Evolutionary conservation across 2,329 filamentous ascomycete genomes (phyloP), one percentile per base, ranked within the genome.

Genomic region (Byssochlamys sp.): DNA sequence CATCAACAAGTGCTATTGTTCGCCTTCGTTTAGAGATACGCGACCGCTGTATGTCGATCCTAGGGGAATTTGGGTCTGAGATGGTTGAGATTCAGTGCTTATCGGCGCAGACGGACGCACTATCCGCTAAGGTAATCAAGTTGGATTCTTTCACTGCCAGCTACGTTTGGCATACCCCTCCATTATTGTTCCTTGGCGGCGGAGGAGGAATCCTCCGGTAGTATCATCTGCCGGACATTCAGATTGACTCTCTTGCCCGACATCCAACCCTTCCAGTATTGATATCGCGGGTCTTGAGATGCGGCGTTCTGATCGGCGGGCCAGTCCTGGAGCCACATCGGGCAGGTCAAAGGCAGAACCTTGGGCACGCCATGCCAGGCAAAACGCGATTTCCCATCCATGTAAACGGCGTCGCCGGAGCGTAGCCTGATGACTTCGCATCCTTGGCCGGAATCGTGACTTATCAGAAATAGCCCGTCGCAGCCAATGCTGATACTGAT

Each of bases 351-450:
- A 52, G 84, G 81, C 35, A 96, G 68, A 11, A 97, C 87, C 70
- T 91, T 94, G 4, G 94, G 91, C 11, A 97, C 91, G 11, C 89
- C 91, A 75, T 97, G 94, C 92, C 92, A 97, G 1, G 92, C 91
- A 73, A 90, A 95, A 50, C 94, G 81, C 3, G 89, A 87, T 58
- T 84, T 79, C 24, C 87, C 82, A 54, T 84, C 86, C 92, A 99
- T 97, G 68, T 95, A 91, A 0, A 97, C 84, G 0, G 86, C 90
- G 75, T 96, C 92, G 0, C 94, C 92, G 0, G 90, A 95, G 26
- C 86, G 81, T 39, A 97, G 77, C 25, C 87, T 80, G 35, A 95
- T 67, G 27, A 72, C 60, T 31, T 77, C 73, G n/a, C 73, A 74
- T 2, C 69, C 69, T 26, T 67, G 65, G 1, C 68, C 70, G 49